Conservation (phyloP, 2,329 filamentous ascomycete genomes). For the Pochonia chlamydosporia region DNA sequence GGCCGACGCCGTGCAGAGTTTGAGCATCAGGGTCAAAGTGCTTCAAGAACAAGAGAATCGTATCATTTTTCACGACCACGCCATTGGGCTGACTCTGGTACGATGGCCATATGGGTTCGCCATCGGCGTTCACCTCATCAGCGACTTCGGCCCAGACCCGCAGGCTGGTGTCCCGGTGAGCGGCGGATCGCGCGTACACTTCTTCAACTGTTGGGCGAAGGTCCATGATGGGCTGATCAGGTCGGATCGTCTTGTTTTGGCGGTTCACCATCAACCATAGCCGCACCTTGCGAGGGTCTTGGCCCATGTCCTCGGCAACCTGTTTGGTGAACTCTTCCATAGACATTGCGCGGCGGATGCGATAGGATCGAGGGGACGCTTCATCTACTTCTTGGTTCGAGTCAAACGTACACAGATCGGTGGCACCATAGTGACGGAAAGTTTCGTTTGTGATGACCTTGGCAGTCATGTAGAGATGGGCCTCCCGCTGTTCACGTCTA, state of each 20-base stretch:
- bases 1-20: slow-evolving; percentile 67
- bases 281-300: slow-evolving; percentile 66
- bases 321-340: slow-evolving; percentile 67
- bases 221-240: slow-evolving; percentile 81
- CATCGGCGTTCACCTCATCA: slow-evolving; percentile 59
- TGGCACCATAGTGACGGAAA: slow-evolving; percentile 75
- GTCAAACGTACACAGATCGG: slow-evolving; percentile 73
- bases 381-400: slow-evolving; percentile 57
- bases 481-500: slow-evolving; percentile 86
- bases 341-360: slow-evolving; percentile 67
- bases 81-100: slow-evolving; percentile 53
- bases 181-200: slow-evolving; percentile 42
- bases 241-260: slow-evolving; percentile 92
- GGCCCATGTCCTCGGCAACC: slow-evolving; percentile 63
- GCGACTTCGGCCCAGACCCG: slow-evolving; percentile 83
- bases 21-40: slow-evolving; percentile 79
- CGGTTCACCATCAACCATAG: slow-evolving; percentile 98
- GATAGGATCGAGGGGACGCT: slow-evolving; percentile 66
- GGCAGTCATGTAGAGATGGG: slow-evolving; percentile 84
- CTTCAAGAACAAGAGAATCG: slow-evolving; percentile 85
- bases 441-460: slow-evolving; percentile 77
- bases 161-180: slow-evolving; percentile 65
- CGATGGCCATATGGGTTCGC: slow-evolving; percentile 66
- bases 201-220: slow-evolving; percentile 73
- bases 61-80: slow-evolving; percentile 52